Percentiles rank a stretch among this genome's conserved stretches.
phyloP scores from a whole-genome alignment of 129 eudicot genomes.

The Helichrysum umbraculigerum region DNA sequence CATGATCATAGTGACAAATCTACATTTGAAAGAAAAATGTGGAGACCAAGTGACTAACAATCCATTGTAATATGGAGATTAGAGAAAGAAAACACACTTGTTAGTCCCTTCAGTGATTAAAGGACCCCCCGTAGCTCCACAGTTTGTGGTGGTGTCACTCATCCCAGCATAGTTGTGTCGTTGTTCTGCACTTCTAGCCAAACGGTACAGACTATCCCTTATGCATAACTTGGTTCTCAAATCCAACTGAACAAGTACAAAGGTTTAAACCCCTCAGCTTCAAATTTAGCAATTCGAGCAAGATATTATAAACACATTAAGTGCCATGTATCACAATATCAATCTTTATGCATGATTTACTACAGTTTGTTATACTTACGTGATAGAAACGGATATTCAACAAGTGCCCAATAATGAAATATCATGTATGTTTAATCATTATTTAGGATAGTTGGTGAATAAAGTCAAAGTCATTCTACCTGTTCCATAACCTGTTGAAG shows the following conservation, averaged over 20 bases:
- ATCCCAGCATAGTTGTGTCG: slow-evolving; percentile 59
- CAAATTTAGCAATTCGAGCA: slow-evolving; percentile 3
- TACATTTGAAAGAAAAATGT: too few relatives aligned
- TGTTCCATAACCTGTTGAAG: slow-evolving; percentile 84
- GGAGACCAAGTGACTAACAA: too few relatives aligned
- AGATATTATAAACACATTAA: neutral
- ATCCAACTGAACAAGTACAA: slow-evolving; percentile 68
- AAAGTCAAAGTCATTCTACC: slow-evolving; percentile 42
- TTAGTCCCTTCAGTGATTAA: slow-evolving; percentile 48
- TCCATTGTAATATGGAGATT: neutral
- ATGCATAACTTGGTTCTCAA: slow-evolving; percentile 80
- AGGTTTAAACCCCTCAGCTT: slow-evolving; percentile 26
- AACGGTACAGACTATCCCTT: slow-evolving; percentile 90
- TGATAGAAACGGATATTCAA: neutral
- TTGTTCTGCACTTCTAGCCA: slow-evolving; percentile 94
- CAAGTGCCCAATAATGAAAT: neutral
- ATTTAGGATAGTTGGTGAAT: neutral
- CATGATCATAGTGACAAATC: too few relatives aligned
- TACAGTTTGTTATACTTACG: neutral
- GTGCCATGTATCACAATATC: neutral
- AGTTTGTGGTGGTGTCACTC: slow-evolving; percentile 35
- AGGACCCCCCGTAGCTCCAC: slow-evolving; percentile 41
- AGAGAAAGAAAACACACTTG: slow-evolving; percentile 48
- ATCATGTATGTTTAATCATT: neutral
- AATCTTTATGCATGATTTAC: neutral